Evolutionary conservation across 2,329 filamentous ascomycete genomes (phyloP).

Genomic region (Verticillium nonalfalfae): DNA sequence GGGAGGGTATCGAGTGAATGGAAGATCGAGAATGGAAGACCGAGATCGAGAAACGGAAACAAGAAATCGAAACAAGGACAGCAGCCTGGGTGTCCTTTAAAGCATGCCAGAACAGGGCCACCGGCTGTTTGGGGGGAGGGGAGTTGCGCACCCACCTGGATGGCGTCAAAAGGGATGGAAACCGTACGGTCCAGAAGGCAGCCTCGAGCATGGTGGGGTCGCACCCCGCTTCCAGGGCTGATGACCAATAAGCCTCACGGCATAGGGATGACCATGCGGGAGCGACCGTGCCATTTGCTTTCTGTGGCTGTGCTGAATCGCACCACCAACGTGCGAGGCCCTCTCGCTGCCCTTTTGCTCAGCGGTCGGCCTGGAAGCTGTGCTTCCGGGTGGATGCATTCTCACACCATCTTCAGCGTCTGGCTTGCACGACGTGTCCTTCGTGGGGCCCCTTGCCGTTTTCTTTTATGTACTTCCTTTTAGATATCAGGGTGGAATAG

Average conservation of each 20-base stretch:
- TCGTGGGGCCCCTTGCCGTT: too few species aligned
- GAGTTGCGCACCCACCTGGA: not conserved
- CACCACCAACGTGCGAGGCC: slow-evolving; percentile 8
- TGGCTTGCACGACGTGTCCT: too few species aligned
- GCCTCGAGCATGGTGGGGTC: not conserved
- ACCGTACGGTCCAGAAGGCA: slow-evolving; percentile 1
- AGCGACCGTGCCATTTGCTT: slow-evolving; percentile 9
- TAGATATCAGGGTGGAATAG: too few species aligned
- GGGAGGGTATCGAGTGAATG: too few species aligned
- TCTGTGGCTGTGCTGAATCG: slow-evolving; percentile 15
- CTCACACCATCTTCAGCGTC: not conserved
- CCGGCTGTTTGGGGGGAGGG: not conserved
- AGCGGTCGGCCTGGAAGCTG: not conserved
- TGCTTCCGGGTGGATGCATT: not conserved
- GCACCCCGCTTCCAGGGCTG: not conserved
- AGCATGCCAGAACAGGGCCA: not conserved
- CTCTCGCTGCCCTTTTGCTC: not conserved
- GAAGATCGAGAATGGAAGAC: not conserved
- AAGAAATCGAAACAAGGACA: not conserved
- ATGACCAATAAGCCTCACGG: slow-evolving; percentile 2
- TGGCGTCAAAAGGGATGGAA: slow-evolving; percentile 2
- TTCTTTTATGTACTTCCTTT: too few species aligned
- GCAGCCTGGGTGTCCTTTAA: not conserved
- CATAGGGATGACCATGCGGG: slow-evolving; percentile 7
- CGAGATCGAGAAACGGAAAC: not conserved